phyloP scores from a whole-genome alignment of 1,284 basidiomycete genomes.

The Cutaneotrichosporon sp. region DNA sequence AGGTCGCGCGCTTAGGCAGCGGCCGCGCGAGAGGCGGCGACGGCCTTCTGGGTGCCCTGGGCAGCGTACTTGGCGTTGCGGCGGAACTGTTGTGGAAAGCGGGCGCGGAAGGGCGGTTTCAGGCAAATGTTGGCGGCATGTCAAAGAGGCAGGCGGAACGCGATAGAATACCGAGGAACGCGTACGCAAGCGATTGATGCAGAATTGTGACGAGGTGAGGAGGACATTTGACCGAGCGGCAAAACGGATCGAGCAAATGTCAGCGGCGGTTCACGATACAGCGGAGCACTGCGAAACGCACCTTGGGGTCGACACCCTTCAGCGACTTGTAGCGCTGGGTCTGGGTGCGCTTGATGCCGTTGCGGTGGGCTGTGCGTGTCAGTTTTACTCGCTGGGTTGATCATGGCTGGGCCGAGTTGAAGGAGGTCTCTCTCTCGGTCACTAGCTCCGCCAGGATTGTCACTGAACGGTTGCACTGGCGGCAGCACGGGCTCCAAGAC shows the following conservation, averaged over 20 bases:
- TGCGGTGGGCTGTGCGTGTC: conserved; percentile 69
- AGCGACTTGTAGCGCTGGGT: conserved; percentile 72
- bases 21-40: conserved; percentile 27
- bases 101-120: too few relatives aligned
- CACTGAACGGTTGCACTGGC: too few relatives aligned
- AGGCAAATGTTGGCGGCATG: background rate
- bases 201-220: too few relatives aligned
- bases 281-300: conserved; percentile 20
- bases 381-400: background rate
- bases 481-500: too few relatives aligned
- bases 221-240: background rate
- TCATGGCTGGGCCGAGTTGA: background rate
- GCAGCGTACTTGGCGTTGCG: conserved; percentile 50
- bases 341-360: conserved; percentile 84
- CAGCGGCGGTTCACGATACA: background rate
- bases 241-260: background rate
- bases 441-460: too few relatives aligned
- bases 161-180: background rate
- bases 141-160: background rate
- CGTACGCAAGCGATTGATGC: too few relatives aligned
- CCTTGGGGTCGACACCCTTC: conserved; percentile 67
- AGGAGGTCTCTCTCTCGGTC: too few relatives aligned
- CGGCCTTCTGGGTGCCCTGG: conserved; percentile 48
- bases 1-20: conserved; percentile 22
- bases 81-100: conserved; percentile 41